Conservation (phyloP, 192 early-diverging fungal species). For the Backusella psychrophila region DNA sequence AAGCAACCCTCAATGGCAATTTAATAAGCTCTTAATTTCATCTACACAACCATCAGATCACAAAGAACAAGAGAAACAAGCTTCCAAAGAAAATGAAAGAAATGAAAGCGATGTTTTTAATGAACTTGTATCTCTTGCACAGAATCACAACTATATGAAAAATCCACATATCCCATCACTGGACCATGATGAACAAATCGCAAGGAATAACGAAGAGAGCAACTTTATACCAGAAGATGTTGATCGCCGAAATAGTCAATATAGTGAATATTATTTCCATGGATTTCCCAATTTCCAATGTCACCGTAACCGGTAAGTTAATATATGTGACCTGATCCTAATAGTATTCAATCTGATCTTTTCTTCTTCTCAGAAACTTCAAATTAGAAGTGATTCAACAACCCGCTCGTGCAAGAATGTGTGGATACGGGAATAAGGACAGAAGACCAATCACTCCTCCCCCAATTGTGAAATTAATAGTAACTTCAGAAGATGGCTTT, state of each 20-base stretch:
- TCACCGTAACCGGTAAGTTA: neutral
- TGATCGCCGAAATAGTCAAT: neutral
- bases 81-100: neutral
- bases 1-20: neutral
- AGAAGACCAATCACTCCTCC: no score
- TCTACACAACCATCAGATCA: neutral
- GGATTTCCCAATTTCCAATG: neutral
- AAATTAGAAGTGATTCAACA: no score
- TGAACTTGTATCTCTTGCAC: neutral
- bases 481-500: no score
- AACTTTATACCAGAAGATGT: neutral
- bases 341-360: neutral
- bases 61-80: neutral
- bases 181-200: neutral
- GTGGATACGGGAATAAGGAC: no score
- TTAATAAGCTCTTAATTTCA: neutral
- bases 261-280: neutral
- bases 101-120: neutral
- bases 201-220: neutral
- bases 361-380: neutral
- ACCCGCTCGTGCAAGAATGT: no score
- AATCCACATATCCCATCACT: neutral
- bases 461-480: no score
- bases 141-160: neutral
- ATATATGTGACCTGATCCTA: neutral